phyloP scores from a whole-genome alignment of 495 filamentous ascomycete genomes.

The Daldinia loculata region DNA sequence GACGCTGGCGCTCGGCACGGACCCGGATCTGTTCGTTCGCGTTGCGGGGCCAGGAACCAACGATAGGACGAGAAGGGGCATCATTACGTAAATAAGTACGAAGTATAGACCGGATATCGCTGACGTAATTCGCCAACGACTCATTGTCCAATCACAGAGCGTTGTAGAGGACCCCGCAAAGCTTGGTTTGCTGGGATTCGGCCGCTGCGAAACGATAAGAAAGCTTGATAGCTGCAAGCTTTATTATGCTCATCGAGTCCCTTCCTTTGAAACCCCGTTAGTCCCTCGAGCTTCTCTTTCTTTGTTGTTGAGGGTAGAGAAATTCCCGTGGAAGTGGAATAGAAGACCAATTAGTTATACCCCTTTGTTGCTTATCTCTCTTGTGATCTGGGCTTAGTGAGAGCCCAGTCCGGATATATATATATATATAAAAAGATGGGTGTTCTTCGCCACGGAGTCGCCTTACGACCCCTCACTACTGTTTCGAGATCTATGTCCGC shows the following conservation, averaged over 20 bases:
- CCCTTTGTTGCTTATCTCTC: constrained; percentile 3
- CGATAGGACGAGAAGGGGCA: constrained; percentile 12
- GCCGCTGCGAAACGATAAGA: constrained; percentile 34
- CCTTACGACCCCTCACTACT: constrained; percentile 37
- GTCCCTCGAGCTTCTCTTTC: neutral
- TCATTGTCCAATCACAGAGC: constrained; percentile 33
- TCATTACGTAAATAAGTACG: constrained; percentile 31
- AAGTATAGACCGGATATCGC: constrained; percentile 34
- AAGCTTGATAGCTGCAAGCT: constrained; percentile 7
- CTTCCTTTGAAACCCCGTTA: neutral
- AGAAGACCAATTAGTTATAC: neutral
- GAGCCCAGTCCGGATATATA: constrained; percentile 1
- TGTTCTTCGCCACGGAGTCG: constrained; percentile 38
- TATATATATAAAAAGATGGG: constrained; percentile 31
- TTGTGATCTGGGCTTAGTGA: constrained; percentile 15
- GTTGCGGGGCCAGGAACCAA: constrained; percentile 47
- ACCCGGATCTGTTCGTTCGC: constrained; percentile 1
- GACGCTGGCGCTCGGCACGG: constrained; percentile 17
- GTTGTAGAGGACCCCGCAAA: constrained; percentile 40
- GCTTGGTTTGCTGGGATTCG: constrained; percentile 18
- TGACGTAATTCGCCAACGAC: constrained; percentile 32
- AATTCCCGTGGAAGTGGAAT: constrained; percentile 16
- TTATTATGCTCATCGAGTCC: constrained; percentile 21
- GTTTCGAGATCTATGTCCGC: constrained; percentile 31
- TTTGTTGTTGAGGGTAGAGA: neutral